Base-by-base conservation (phyloP, 176 grass and related monocot genomes). In the Guadua angustifolia region DNA sequence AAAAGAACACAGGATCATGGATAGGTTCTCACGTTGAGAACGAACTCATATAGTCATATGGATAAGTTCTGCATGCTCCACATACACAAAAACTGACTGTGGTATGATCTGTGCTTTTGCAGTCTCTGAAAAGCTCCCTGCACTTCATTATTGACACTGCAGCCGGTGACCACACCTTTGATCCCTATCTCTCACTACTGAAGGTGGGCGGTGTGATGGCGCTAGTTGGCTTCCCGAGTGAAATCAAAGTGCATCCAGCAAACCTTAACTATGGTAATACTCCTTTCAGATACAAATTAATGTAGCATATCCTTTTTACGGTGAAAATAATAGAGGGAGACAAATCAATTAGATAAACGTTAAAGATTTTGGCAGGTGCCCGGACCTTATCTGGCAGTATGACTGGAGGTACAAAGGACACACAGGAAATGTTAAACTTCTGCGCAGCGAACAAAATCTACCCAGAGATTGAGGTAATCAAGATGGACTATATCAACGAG, bases 111-210 rank as follows among this genome's bases (percentile, higher is more conserved):
- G 1, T 45, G 9, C 9, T 11, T 76, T 79, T 81, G 73, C 86
- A 97, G 94, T 88, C 90, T 9, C 50, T 94, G 73, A 86, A 82
- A 66, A 88, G 66, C 7, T 92, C 88, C 40, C 69, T 94, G 77
- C 68, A 97, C 69, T 97, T 92, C 90, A 97, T 97, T 33, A 14
- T 97, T 11, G 92, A 97, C 64, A 83, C 89, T n/a, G 88, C 92
- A 4, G 86, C 94, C 26, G 92, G 94, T 17, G 77, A 92, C 67
- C 94, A 97, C 83, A 88, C 92, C n/a, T 92, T 97, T 1, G 94
- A 97, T 75, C 92, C 90, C 3, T 97, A 94, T 79, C 80, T 97
- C 8, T 85, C 86, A 5, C 86, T 94, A 6, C 90, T 97, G 29
- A 94, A 89, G 69, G 66, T 97, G 74, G 80, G 85, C 62, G 94